These are phyloP conservation scores for Plasmodium malariae DNA, from an alignment of 169 alveolate genomes.

Conservation along the genomic window DNA sequence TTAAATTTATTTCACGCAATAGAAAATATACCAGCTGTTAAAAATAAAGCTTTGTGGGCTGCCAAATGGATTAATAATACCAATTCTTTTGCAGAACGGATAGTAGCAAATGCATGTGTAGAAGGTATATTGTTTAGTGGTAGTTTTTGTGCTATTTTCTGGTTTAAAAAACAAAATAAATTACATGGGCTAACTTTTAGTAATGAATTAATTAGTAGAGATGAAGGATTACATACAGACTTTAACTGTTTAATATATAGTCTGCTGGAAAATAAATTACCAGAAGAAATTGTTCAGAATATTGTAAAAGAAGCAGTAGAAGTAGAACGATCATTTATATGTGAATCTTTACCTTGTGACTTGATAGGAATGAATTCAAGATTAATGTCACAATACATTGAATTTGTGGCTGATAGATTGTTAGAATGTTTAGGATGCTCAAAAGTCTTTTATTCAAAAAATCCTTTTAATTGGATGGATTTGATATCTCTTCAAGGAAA, in stretches of 20 bases:
- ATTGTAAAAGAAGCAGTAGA: conserved; percentile 97
- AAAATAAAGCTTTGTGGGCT: conserved; percentile 98
- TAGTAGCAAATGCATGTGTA: conserved; percentile 96
- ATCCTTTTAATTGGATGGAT: conserved; percentile 99
- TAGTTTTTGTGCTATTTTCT: conserved; percentile 97
- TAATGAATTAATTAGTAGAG: conserved; percentile 98
- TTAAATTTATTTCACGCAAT: conserved; percentile 95
- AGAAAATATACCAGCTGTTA: conserved; percentile 94
- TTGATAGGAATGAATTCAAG: conserved; percentile 98
- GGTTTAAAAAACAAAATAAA: conserved; percentile 98
- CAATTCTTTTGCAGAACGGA: conserved; percentile 96
- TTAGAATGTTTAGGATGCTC: conserved; percentile 94
- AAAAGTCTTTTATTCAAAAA: conserved; percentile 92
- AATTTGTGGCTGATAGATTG: conserved; percentile 98
- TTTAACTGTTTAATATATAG: conserved; percentile 97
- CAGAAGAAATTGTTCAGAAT: conserved; percentile 92
- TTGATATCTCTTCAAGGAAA: conserved; percentile 98
- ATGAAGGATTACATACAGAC: conserved; percentile 99
- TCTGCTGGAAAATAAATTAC: conserved; percentile 91
- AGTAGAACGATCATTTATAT: conserved; percentile 96
- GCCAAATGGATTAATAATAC: conserved; percentile 96
- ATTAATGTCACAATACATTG: conserved; percentile 96
- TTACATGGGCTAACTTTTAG: conserved; percentile 97
- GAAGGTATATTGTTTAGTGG: conserved; percentile 99
- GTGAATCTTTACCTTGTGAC: conserved; percentile 97